Base-by-base conservation (phyloP, 106 monocot species). In the Hemerocallis citrina region DNA sequence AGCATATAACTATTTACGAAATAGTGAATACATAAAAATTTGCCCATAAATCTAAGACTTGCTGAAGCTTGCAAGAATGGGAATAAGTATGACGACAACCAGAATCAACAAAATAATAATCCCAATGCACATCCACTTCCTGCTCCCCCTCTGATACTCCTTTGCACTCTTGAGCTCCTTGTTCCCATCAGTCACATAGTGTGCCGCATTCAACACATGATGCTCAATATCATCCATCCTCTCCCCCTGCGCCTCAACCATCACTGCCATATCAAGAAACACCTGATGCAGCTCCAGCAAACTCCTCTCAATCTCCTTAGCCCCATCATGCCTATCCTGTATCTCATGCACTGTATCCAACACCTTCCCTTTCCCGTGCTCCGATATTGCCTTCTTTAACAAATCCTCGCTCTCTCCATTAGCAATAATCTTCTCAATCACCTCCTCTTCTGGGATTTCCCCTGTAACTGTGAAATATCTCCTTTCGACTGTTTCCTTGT, bases 251-350 rank as follows among this genome's bases (percentile, higher is more conserved):
- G 64, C 67, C 70, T 81, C 81, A 54, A 89, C 89, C 66, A 89
- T 59, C 34, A 89, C 81, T 9, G 89, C 81, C 89, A 89, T 89
- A 75, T 89, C 89, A 29, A 89, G 46, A 60, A 89, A 89, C 59
- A 89, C 81, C 89, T 85, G 85, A 50, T 89, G 89, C 56, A 89
- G 81, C 73, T 90, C 90, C 61, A 61, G 69, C 69, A 90, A 59
- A 45, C 76, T 82, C 67, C 59, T 72, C 69, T 90, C 85, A 16
- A 90, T 43, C 73, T 85, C 90, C 52, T 67, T 65, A 5, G 76
- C 85, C 7, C 82, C 82, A 24, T 71, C 85, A 34, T 85, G 72
- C 65, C 85, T 55, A 47, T 72, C 82, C 64, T 76, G 79, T 52
- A 85, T 90, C 73, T 90, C 90, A 20, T 60, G 20, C 34, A 85